Evolutionary conservation across 2,329 filamentous ascomycete genomes (phyloP), one percentile per base, ranked within the genome.

Genomic region (Orbilia oligospora): DNA sequence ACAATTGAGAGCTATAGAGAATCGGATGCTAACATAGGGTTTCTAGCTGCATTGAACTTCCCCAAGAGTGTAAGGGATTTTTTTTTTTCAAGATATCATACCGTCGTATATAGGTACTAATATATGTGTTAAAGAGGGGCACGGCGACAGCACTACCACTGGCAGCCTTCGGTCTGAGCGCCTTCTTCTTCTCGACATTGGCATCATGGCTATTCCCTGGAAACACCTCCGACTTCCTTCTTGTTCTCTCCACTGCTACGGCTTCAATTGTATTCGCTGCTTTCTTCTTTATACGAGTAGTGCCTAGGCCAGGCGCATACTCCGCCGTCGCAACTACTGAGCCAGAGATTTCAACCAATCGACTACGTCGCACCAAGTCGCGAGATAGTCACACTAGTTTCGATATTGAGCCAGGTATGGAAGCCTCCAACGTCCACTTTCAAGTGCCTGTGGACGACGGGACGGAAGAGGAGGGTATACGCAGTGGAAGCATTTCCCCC

Each of bases 141-240:
- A 97, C 95, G 2, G 96, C 96, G 5, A 98, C 96, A 5, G 94
- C 94, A 0, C 96, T 98, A 82, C 95, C 96, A 5, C 85, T 98
- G 71, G 93, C 96, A 71, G 94, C 93, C 2, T 98, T 98, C 83
- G 96, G 96, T 2, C 86, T 99, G 72, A 97, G 94, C 83, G 96
- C 96, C 69, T 96, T 99, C 85, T 97, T 98, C 86, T 99, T 97
- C 86, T 95, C 96, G 0, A 88, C 91, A 1, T 85, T 97, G 38
- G 93, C 93, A 22, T 89, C 90, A 18, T 83, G 97, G 56, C 86
- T 93, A 48, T 94, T 97, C 83, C 92, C 93, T 1, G 93, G 93
- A 46, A 90, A 97, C 82, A 96, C 94, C 0, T 91, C 91, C 70
- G 89, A 89, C 46, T 94, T 97, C 81, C 87, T 99, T 72, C 87